Evolutionary conservation across 352 stramenopile genomes (phyloP).

Genomic region (Phytophthora pistaciae): DNA sequence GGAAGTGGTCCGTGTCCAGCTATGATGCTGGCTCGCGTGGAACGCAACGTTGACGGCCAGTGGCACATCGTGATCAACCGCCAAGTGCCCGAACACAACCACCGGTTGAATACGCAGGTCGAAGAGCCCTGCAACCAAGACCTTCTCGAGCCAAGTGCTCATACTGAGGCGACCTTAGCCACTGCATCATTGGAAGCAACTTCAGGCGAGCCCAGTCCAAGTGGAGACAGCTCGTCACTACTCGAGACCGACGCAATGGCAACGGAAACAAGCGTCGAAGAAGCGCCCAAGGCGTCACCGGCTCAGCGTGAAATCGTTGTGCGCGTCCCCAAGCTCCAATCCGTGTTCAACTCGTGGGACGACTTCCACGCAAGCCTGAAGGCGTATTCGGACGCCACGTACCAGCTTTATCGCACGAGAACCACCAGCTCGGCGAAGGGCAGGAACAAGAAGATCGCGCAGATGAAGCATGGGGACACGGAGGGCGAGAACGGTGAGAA

Average conservation of each 20-base stretch:
- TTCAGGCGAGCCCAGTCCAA: conserved; percentile 2
- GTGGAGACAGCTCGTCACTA: conserved; percentile 12
- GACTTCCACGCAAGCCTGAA: conserved; percentile 70
- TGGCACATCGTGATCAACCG: conserved; percentile 80
- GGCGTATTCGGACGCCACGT: conserved; percentile 71
- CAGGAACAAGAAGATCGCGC: conserved; percentile 76
- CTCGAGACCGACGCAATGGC: conserved; percentile 17
- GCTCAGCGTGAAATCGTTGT: conserved; percentile 59
- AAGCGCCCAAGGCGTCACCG: not conserved
- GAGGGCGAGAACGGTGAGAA: conserved; percentile 49
- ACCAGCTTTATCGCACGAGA: conserved; percentile 78
- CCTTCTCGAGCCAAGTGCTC: conserved; percentile 3
- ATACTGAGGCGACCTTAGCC: conserved; percentile 3
- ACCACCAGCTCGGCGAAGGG: conserved; percentile 77
- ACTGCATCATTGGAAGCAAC: conserved; percentile 13
- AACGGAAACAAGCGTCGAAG: conserved; percentile 12
- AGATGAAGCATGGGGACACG: conserved; percentile 43
- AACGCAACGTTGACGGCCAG: conserved; percentile 67
- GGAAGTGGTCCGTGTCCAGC: conserved; percentile 55
- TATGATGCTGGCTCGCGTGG: conserved; percentile 73
- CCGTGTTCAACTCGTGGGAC: conserved; percentile 72
- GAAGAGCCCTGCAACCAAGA: conserved; percentile 27
- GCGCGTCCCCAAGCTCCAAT: conserved; percentile 62
- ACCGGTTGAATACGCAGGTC: conserved; percentile 38
- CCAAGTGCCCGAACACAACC: conserved; percentile 74